Base-by-base conservation (phyloP, 192 early-diverging fungal species). In the Coemansia sp. region DNA sequence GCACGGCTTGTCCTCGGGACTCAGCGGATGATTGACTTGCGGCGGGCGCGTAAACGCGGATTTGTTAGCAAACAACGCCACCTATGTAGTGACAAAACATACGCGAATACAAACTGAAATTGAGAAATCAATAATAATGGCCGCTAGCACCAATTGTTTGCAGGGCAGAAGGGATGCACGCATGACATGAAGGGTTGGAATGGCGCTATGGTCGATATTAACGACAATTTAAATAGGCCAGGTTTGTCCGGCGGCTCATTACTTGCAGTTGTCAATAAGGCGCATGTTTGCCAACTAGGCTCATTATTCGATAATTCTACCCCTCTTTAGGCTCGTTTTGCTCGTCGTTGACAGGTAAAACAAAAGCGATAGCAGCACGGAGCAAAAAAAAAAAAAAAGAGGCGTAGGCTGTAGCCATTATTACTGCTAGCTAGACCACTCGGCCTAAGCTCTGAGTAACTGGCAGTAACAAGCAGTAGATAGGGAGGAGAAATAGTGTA, bases 41-140 rank as follows among this genome's bases (percentile, higher is more conserved):
- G 25, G 51, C 51, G 25, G 51, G 51, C 51, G 51, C 51, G 25
- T 14, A 55, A 55, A 29, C 14, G 51, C 37, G 34, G 68, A 25
- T 36, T 42, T 51, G 62, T 63, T 62, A n/a, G 31, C 29, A 25
- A 42, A 61, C 42, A 71, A 51, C 74, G 74, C 74, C 74, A 71
- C 69, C 74, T 76, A 76, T 31, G 63, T 73, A 37, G 45, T 48
- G 44, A 41, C 15, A 32, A 69, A n/a, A 25, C 42, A 32, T 53
- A 37, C 48, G 46, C 41, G 42, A 50, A 19, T n/a, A 42, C 38
- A 60, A 60, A n/a, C n/a, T 31, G 45, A 48, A 19, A 55, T 15
- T 55, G 51, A 29, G 51, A 10, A 48, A 55, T 55, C 23, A 55
- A 55, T 27, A 53, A 55, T 27, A 29, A 25, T 55, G 12, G n/a